Conservation (phyloP, 73 alveolate species). For the Symbiodinium natans region DNA sequence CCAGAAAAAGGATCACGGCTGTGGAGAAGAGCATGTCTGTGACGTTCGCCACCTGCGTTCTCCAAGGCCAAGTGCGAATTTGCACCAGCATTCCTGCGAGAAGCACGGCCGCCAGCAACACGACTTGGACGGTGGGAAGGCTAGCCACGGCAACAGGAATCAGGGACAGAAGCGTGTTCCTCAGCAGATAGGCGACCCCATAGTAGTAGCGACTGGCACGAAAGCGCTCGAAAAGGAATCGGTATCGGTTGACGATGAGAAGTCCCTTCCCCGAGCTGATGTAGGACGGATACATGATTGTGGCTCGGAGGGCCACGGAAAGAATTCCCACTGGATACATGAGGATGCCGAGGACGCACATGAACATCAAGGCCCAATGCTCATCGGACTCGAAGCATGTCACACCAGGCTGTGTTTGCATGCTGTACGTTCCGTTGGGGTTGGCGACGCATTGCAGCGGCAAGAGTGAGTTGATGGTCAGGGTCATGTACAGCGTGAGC, state of each 20-base stretch:
- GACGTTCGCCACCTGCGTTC: conserved; percentile 46
- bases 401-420: conserved; percentile 89
- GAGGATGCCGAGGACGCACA: conserved; percentile 42
- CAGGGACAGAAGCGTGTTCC: conserved; percentile 68
- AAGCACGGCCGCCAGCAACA: neutral
- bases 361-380: conserved; percentile 22
- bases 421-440: conserved; percentile 69
- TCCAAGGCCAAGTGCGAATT: conserved; percentile 73
- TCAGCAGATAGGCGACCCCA: conserved; percentile 20
- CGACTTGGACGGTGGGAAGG: conserved; percentile 33
- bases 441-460: conserved; percentile 64
- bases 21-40: conserved; percentile 70
- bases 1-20: conserved; percentile 77
- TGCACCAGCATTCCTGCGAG: conserved; percentile 44
- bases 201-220: conserved; percentile 85
- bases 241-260: conserved; percentile 56
- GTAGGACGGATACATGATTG: conserved; percentile 21
- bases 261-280: conserved; percentile 64
- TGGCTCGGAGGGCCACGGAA: conserved; percentile 2
- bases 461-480: conserved; percentile 47
- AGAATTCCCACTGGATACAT: conserved; percentile 24
- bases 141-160: conserved; percentile 61
- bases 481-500: conserved; percentile 65
- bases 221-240: conserved; percentile 78
- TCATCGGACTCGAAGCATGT: conserved; percentile 33